Conservation (phyloP, 116 monocot genomes). For the Posidonia oceanica region DNA sequence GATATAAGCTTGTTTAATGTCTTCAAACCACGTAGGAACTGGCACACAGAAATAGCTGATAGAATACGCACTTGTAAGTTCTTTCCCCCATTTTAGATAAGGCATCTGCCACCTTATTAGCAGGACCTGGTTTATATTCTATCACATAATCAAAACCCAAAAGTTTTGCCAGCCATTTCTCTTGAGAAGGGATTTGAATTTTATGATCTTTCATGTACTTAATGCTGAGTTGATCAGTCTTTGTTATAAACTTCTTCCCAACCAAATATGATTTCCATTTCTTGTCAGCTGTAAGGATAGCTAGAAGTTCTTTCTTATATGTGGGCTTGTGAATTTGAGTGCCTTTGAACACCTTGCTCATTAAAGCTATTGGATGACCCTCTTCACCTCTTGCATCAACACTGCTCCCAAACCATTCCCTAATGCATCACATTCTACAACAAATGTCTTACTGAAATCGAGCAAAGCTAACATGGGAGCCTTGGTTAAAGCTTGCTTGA, state of each 20-base stretch:
- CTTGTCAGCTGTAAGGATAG: not conserved
- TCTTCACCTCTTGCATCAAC: not conserved
- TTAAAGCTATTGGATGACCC: not conserved
- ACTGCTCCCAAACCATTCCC: not conserved
- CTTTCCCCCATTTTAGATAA: not conserved
- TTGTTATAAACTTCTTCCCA: not conserved
- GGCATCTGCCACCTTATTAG: conserved; percentile 1
- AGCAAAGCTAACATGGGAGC: not conserved
- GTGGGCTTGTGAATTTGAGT: not conserved
- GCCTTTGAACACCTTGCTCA: not conserved
- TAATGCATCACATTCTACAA: not conserved
- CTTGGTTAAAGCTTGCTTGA: not conserved
- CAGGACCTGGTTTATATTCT: not conserved
- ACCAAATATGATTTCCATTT: not conserved
- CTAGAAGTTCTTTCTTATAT: not conserved
- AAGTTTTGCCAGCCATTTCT: not conserved
- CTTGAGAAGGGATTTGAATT: not conserved
- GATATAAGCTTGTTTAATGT: too few relatives aligned
- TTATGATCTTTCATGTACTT: not conserved
- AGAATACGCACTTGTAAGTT: not conserved
- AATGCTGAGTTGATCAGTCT: not conserved
- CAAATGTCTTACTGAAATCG: not conserved
- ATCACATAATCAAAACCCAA: not conserved
- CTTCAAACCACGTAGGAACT: too few relatives aligned
- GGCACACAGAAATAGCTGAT: too few relatives aligned